Evolutionary conservation across 2,329 filamentous ascomycete species (phyloP).

Genomic region (Emydomyces testavorans): DNA sequence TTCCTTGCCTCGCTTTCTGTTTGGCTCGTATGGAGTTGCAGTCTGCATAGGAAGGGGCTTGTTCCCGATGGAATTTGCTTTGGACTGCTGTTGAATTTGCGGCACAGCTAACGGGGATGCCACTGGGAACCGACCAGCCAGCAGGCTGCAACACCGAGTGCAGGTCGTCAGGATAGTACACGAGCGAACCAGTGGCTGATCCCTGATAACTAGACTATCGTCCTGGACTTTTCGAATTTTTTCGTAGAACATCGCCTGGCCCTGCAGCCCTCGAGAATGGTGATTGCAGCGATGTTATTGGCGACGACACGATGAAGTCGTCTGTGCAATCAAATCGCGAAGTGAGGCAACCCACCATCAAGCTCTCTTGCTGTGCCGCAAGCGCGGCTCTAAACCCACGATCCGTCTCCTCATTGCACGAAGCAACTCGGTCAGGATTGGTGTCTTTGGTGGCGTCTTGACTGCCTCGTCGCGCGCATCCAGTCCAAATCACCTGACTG

Average conservation of each 20-base stretch:
- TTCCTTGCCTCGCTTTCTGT: not conserved
- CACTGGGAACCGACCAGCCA: not conserved
- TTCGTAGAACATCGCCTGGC: too few relatives aligned
- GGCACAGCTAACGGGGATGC: constrained; percentile 3
- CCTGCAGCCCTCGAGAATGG: not conserved
- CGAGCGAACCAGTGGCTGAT: not conserved
- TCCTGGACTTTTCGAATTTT: too few relatives aligned
- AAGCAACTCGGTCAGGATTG: too few relatives aligned
- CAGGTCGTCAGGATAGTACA: not conserved
- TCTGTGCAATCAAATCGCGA: constrained; percentile 2
- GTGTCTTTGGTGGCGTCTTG: too few relatives aligned
- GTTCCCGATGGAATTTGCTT: not conserved
- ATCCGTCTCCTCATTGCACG: not conserved
- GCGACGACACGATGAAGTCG: not conserved
- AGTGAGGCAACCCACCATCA: constrained; percentile 1
- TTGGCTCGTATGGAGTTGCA: not conserved
- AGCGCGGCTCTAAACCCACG: not conserved
- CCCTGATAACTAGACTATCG: not conserved
- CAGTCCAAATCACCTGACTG: constrained; percentile 9
- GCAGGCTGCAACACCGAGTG: not conserved
- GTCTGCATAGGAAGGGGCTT: not conserved
- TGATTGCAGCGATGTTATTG: constrained; percentile 1
- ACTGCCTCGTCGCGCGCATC: not conserved
- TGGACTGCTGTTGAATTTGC: constrained; percentile 1
- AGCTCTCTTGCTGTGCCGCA: constrained; percentile 12